A percentile compares a stretch with the other conserved stretches of the same genome.
These are phyloP conservation scores for Mycena latifolia DNA, from an alignment of 768 basidiomycete genomes.

Conservation along the genomic window DNA sequence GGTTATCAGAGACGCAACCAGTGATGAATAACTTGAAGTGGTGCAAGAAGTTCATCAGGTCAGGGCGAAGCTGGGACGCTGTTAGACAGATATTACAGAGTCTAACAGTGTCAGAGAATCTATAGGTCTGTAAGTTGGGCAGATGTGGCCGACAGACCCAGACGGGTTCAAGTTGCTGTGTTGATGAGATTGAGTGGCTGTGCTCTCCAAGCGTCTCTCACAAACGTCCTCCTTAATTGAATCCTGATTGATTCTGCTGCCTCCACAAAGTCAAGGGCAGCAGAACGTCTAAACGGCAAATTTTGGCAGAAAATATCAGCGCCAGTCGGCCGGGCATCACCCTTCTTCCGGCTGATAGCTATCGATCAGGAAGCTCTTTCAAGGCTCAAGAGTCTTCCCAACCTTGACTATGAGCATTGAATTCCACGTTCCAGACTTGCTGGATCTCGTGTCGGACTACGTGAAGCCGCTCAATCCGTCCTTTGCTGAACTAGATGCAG, in stretches of 20 bases:
- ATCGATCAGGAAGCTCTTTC: background rate
- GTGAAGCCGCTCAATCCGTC: conserved; percentile 32
- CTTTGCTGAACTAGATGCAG: conserved; percentile 32
- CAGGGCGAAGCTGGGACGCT: too few species aligned
- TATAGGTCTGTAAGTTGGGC: too few species aligned
- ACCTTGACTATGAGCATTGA: conserved; percentile 25
- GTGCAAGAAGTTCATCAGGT: too few species aligned
- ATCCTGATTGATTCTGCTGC: background rate
- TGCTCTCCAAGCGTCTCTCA: background rate
- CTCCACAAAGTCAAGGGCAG: too few species aligned
- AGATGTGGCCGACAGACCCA: too few species aligned
- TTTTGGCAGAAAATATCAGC: conserved; percentile 18
- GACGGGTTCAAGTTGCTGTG: too few species aligned
- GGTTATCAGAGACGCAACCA: too few species aligned
- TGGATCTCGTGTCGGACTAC: conserved; percentile 30
- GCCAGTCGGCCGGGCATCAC: conserved; percentile 2
- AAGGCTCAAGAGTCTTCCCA: too few species aligned
- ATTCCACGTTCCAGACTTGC: conserved; percentile 30
- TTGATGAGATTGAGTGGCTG: background rate
- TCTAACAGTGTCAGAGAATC: too few species aligned
- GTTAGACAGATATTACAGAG: too few species aligned
- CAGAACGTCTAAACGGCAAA: background rate
- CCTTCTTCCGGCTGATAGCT: conserved; percentile 1
- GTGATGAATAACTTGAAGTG: too few species aligned
- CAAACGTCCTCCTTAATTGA: background rate